Evolutionary conservation across 2,329 filamentous ascomycete genomes (phyloP).

Genomic region (Cladophialophora immunda): DNA sequence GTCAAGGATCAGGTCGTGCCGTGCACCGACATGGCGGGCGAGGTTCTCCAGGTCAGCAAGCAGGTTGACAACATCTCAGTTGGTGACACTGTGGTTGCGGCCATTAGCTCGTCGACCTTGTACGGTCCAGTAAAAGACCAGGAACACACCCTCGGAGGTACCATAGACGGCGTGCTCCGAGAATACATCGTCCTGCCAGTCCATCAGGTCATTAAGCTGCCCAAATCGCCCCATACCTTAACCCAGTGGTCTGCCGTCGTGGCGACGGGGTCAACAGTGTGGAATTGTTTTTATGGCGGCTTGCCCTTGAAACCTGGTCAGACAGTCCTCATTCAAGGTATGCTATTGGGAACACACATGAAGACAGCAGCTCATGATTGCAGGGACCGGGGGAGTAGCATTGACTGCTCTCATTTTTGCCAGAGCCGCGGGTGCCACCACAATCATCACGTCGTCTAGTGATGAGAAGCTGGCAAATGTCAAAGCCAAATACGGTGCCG

Average conservation of each 20-base stretch:
- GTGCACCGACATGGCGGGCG: slow-evolving; percentile 54
- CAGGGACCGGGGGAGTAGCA: slow-evolving; percentile 59
- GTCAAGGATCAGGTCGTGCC: slow-evolving; percentile 45
- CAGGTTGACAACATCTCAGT: slow-evolving; percentile 46
- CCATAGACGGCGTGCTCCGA: slow-evolving; percentile 51
- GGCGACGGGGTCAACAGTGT: slow-evolving; percentile 58
- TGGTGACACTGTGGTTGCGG: slow-evolving; percentile 51
- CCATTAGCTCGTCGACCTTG: slow-evolving; percentile 50
- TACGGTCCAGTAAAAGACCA: slow-evolving; percentile 46
- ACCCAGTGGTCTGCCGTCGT: slow-evolving; percentile 51
- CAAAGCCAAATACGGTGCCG: slow-evolving; percentile 51
- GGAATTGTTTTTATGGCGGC: slow-evolving; percentile 59
- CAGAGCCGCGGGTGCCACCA: slow-evolving; percentile 56
- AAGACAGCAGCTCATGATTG: not conserved
- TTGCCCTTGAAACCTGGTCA: slow-evolving; percentile 52
- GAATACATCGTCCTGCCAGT: slow-evolving; percentile 55
- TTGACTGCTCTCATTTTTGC: slow-evolving; percentile 57
- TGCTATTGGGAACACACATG: slow-evolving; percentile 18
- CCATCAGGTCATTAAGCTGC: slow-evolving; percentile 51
- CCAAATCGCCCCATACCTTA: slow-evolving; percentile 47
- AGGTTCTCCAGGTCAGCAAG: slow-evolving; percentile 46
- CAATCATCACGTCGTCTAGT: slow-evolving; percentile 61
- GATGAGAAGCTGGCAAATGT: slow-evolving; percentile 56
- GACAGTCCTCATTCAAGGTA: slow-evolving; percentile 48
- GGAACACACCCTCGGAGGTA: slow-evolving; percentile 42